A percentile compares a stretch with the other conserved stretches of the same genome.
These are phyloP conservation scores for Gaillardinia entomophila DNA, from an alignment of 805 yeast genomes.

Conservation along the genomic window DNA sequence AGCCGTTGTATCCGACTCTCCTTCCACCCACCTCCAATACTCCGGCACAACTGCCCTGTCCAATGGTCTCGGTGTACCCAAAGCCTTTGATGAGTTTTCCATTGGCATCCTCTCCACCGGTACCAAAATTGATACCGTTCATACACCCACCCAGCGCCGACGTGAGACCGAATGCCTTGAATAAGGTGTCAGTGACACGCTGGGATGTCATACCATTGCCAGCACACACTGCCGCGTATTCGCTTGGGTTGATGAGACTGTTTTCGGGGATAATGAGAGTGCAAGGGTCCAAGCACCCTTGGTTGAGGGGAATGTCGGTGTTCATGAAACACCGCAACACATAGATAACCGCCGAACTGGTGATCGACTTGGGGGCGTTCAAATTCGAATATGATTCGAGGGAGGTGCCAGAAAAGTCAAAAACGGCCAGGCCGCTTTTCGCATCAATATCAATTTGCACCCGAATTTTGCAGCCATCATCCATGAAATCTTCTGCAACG, in stretches of 20 bases:
- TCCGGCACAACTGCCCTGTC: slow-evolving; percentile 3
- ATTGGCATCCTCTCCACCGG: slow-evolving; percentile 6
- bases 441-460: slow-evolving; percentile 13
- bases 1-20: slow-evolving; percentile 13
- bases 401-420: slow-evolving; percentile 22
- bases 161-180: slow-evolving; percentile 14
- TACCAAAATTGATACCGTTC: slow-evolving; percentile 15
- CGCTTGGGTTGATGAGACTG: slow-evolving; percentile 12
- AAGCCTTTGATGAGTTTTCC: slow-evolving; percentile 1
- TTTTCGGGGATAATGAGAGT: slow-evolving; percentile 10
- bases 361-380: slow-evolving; percentile 20
- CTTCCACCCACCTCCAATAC: slow-evolving; percentile 2
- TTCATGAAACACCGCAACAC: slow-evolving; percentile 15
- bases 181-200: slow-evolving; percentile 13
- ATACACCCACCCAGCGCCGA: slow-evolving; percentile 16
- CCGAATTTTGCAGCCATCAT: slow-evolving; percentile 14
- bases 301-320: slow-evolving; percentile 17
- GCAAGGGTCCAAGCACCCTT: slow-evolving; percentile 18
- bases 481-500: slow-evolving; percentile 13
- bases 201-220: slow-evolving; percentile 12
- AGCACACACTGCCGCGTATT: neutral
- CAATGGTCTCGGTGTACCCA: slow-evolving; percentile 4
- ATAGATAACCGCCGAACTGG: slow-evolving; percentile 17
- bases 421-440: slow-evolving; percentile 14
- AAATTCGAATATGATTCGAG: slow-evolving; percentile 17